Conservation (phyloP, 1,284 basidiomycete species). For the Fomes fomentarius region DNA sequence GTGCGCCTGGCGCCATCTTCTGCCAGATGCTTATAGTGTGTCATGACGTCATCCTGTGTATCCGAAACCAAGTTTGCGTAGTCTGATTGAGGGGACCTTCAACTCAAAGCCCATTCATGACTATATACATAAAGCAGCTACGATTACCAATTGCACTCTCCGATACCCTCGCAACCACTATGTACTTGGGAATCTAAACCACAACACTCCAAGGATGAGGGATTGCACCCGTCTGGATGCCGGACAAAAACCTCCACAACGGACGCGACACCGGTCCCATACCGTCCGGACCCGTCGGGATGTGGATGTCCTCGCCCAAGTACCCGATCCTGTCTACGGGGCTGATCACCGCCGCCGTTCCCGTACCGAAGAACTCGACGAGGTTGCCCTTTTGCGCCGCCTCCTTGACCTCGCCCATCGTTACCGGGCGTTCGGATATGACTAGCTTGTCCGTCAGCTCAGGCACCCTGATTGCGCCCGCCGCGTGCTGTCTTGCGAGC, state of each 20-base stretch:
- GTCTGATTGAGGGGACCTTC: not conserved
- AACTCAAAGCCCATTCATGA: not conserved
- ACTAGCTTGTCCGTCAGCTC: constrained; percentile 71
- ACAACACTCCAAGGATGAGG: constrained; percentile 82
- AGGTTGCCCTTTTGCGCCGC: constrained; percentile 74
- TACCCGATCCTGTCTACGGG: constrained; percentile 89
- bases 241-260: constrained; percentile 85
- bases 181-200: constrained; percentile 32
- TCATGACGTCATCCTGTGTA: constrained; percentile 8
- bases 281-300: constrained; percentile 88
- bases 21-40: too few relatives aligned
- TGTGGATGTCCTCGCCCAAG: constrained; percentile 78
- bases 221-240: constrained; percentile 88
- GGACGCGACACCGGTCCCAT: constrained; percentile 86
- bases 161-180: not conserved
- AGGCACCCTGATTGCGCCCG: constrained; percentile 57
- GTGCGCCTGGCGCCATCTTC: too few relatives aligned
- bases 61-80: too few relatives aligned
- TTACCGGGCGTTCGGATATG: constrained; percentile 85
- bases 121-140: too few relatives aligned
- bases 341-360: constrained; percentile 86
- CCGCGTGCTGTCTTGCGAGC: constrained; percentile 78
- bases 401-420: constrained; percentile 86
- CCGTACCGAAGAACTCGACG: constrained; percentile 92
- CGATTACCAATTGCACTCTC: too few relatives aligned